Evolutionary conservation across 2,329 filamentous ascomycete species (phyloP).

Genomic region (Aspergillus jensenii): DNA sequence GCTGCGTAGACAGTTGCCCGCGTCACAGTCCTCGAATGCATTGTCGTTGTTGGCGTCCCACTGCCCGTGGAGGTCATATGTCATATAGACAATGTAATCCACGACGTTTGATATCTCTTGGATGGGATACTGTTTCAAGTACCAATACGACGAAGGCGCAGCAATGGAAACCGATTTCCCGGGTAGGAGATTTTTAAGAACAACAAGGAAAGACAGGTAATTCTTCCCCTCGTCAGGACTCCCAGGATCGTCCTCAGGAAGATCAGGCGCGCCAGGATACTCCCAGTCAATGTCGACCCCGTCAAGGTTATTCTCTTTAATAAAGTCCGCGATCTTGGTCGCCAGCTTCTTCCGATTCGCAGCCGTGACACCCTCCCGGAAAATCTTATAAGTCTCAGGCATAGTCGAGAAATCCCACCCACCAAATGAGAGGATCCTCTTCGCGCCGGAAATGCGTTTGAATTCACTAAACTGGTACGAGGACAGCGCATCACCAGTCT

Average conservation of each 20-base stretch:
- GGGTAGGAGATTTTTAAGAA: conserved; percentile 17
- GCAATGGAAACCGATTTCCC: conserved; percentile 26
- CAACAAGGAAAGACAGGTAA: conserved; percentile 33
- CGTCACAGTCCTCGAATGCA: no score
- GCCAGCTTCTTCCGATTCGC: no score
- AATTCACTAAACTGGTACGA: no score
- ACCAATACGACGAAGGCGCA: conserved; percentile 32
- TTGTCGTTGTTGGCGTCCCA: neutral
- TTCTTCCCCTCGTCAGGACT: conserved; percentile 27
- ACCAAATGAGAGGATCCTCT: no score
- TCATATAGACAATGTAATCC: conserved; percentile 42
- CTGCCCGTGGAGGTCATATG: conserved; percentile 36
- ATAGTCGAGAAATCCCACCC: no score
- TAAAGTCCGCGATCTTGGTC: no score
- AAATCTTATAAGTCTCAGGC: no score
- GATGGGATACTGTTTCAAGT: conserved; percentile 31
- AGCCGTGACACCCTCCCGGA: no score
- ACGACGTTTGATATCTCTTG: conserved; percentile 16
- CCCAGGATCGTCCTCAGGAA: conserved; percentile 35
- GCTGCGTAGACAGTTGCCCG: no score
- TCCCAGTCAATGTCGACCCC: conserved; percentile 44
- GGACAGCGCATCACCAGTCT: no score
- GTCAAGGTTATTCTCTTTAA: conserved; percentile 28
- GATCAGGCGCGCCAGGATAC: conserved; percentile 38
- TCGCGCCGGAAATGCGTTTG: no score